These are phyloP conservation scores for Onygena corvina DNA, from an alignment of 2,329 filamentous ascomycete species.

Conservation along the genomic window DNA sequence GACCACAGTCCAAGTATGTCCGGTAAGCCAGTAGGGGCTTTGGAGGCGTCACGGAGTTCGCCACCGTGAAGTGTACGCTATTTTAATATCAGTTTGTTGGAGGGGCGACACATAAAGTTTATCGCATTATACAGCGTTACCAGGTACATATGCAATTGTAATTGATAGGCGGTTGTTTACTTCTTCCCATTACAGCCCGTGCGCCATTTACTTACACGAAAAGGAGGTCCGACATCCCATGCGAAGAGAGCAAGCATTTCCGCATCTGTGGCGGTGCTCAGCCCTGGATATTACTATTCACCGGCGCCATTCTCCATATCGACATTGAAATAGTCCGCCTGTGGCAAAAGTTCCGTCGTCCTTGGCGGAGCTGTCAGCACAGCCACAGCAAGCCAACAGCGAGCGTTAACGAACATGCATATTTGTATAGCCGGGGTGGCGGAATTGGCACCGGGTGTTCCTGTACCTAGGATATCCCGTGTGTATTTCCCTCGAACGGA, in stretches of 20 bases:
- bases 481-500: conserved; percentile 3
- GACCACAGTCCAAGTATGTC: conserved; percentile 13
- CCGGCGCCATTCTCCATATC: not conserved
- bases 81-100: not conserved
- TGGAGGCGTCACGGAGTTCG: conserved; percentile 3
- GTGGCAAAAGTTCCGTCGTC: conserved; percentile 1
- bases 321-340: no score
- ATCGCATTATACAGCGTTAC: conserved; percentile 1
- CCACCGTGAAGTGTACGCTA: conserved; percentile 1
- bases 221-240: not conserved
- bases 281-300: not conserved
- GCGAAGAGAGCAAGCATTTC: not conserved
- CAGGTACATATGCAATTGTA: not conserved
- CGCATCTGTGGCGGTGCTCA: not conserved
- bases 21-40: conserved; percentile 10
- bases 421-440: conserved; percentile 1
- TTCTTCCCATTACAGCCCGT: not conserved
- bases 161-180: not conserved
- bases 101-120: conserved; percentile 2
- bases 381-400: not conserved
- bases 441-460: not conserved
- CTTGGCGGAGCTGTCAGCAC: not conserved
- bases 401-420: no score
- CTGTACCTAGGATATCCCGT: not conserved
- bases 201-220: not conserved